phyloP scores from a whole-genome alignment of 441 rosid species.

The Populus trichocarpa region DNA sequence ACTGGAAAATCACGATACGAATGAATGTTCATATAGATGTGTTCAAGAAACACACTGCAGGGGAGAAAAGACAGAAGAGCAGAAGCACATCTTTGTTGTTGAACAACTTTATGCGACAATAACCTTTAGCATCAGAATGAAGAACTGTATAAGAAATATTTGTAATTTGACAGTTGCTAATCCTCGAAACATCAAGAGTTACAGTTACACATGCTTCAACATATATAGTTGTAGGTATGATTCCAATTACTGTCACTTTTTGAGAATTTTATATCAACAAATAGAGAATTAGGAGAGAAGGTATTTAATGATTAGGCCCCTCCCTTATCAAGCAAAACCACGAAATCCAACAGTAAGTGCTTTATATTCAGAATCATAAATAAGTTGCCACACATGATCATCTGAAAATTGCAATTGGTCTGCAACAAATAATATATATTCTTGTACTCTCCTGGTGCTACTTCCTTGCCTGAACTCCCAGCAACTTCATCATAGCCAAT shows the following conservation, averaged over 20 bases:
- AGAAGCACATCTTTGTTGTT: too few species aligned
- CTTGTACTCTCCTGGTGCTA: slow-evolving; percentile 38
- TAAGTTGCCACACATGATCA: slow-evolving; percentile 59
- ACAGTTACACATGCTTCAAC: not conserved
- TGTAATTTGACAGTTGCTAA: not conserved
- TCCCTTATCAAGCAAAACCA: slow-evolving; percentile 1
- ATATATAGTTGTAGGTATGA: too few species aligned
- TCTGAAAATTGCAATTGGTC: slow-evolving; percentile 81
- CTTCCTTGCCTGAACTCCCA: slow-evolving; percentile 47
- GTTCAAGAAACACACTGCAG: too few species aligned
- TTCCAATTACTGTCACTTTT: not conserved
- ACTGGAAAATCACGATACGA: too few species aligned
- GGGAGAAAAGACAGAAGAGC: too few species aligned
- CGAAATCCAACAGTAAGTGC: slow-evolving; percentile 3
- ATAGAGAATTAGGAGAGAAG: not conserved
- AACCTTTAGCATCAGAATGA: not conserved
- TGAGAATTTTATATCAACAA: not conserved
- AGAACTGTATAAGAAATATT: not conserved
- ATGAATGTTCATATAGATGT: too few species aligned
- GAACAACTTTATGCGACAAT: not conserved
- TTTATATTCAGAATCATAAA: slow-evolving; percentile 4
- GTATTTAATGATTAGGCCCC: not conserved
- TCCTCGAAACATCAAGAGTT: not conserved
- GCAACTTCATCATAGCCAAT: slow-evolving; percentile 41
- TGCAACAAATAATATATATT: slow-evolving; percentile 57